A percentile compares a stretch with the other conserved stretches of the same genome.
Evolutionary conservation across 768 basidiomycete species (phyloP).

Genomic region (Multifurca ochricompacta): DNA sequence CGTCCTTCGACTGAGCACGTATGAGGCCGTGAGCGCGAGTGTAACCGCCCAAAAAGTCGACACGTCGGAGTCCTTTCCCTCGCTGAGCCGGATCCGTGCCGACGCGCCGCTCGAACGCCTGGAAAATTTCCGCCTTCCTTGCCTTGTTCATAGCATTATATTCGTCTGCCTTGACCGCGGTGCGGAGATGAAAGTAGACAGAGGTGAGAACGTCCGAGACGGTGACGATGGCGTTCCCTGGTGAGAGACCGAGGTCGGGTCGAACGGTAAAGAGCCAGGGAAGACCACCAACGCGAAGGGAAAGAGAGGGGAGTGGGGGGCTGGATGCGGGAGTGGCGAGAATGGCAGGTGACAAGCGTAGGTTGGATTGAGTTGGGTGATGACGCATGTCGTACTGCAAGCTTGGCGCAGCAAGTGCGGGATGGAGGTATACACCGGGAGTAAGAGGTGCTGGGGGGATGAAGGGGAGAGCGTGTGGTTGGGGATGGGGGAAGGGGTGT

Average conservation of each 20-base stretch:
- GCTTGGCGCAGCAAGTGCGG: not conserved
- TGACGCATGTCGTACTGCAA: conserved; percentile 1
- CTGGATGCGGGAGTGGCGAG: not conserved
- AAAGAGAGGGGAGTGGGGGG: not conserved
- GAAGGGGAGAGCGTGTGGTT: not conserved
- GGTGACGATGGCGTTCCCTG: conserved; percentile 1
- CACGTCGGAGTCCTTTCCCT: conserved; percentile 7
- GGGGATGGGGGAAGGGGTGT: not conserved
- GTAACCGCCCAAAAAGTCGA: conserved; percentile 5
- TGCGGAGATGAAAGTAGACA: conserved; percentile 8
- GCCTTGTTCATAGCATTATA: not conserved
- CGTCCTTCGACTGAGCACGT: conserved; percentile 12
- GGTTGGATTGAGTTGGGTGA: not conserved
- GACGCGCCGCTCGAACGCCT: conserved; percentile 3
- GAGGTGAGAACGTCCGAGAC: not conserved
- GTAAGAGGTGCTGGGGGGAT: not conserved
- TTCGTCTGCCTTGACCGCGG: not conserved
- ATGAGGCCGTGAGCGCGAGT: conserved; percentile 2
- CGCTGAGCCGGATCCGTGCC: not conserved
- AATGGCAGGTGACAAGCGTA: not conserved
- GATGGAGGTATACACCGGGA: not conserved
- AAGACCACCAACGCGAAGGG: not conserved
- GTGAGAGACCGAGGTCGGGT: not conserved
- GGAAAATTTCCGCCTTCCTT: not conserved
- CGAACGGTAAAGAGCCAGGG: not conserved